A percentile compares a stretch with the other conserved stretches of the same genome.
These are phyloP conservation scores for Aspergillus sp. DNA, from an alignment of 2,329 filamentous ascomycete species.

Conservation along the genomic window DNA sequence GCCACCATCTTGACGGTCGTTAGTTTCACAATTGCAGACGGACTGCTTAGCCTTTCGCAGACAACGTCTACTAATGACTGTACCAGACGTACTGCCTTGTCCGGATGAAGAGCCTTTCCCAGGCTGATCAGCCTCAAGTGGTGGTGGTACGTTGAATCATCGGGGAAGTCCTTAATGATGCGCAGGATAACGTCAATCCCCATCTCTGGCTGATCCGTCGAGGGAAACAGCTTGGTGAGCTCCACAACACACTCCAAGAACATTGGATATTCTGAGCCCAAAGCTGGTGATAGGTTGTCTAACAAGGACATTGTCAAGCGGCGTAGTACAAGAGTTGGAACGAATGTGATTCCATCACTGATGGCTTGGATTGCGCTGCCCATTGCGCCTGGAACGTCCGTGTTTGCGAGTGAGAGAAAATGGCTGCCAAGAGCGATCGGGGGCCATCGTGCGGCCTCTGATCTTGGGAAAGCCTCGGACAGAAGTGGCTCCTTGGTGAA, in stretches of 20 bases:
- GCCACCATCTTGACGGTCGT: slow-evolving; percentile 20
- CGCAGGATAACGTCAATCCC: slow-evolving; percentile 13
- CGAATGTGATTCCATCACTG: too few species aligned
- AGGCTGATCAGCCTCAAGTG: slow-evolving; percentile 7
- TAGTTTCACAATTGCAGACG: slow-evolving; percentile 10
- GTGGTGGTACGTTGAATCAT: slow-evolving; percentile 19
- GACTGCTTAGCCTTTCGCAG: background rate
- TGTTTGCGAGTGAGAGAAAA: background rate
- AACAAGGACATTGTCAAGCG: background rate
- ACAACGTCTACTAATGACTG: slow-evolving; percentile 8
- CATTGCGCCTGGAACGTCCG: background rate
- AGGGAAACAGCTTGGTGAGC: slow-evolving; percentile 12
- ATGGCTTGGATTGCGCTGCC: background rate
- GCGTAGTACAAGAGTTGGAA: too few species aligned
- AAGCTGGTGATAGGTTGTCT: background rate
- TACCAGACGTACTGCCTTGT: slow-evolving; percentile 7
- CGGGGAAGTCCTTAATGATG: slow-evolving; percentile 11
- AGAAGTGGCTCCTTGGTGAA: slow-evolving; percentile 1
- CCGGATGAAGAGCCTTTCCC: slow-evolving; percentile 5
- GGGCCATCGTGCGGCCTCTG: background rate
- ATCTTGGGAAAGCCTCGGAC: slow-evolving; percentile 4
- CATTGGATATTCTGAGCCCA: background rate
- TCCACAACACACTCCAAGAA: slow-evolving; percentile 1
- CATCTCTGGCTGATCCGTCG: slow-evolving; percentile 14
- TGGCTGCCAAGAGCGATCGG: background rate